Percentiles rank a stretch among this genome's conserved stretches.
These are phyloP conservation scores for Pulveroboletus sp. DNA, from an alignment of 768 basidiomycete genomes.

Conservation along the genomic window DNA sequence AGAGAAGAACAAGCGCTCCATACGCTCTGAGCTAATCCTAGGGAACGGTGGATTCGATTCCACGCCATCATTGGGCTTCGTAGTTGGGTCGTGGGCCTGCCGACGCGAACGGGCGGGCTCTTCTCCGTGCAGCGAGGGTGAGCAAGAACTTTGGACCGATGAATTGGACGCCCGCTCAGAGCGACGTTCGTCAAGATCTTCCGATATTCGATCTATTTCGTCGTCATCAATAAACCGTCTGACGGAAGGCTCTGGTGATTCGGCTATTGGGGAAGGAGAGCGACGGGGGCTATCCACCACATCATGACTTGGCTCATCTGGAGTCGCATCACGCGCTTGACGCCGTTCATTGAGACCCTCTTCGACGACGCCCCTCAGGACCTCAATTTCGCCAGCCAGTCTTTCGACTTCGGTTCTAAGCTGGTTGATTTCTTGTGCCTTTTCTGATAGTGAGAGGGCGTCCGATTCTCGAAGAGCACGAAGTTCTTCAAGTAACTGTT, in stretches of 20 bases:
- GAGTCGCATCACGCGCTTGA: slow-evolving; percentile 43
- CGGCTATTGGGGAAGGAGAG: background rate
- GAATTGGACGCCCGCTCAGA: slow-evolving; percentile 43
- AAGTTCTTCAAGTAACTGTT: slow-evolving; percentile 64
- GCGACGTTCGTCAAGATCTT: slow-evolving; percentile 65
- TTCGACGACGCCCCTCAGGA: slow-evolving; percentile 83
- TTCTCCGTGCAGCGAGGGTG: slow-evolving; percentile 2
- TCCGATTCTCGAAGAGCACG: slow-evolving; percentile 64
- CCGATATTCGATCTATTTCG: slow-evolving; percentile 61
- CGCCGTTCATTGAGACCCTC: slow-evolving; percentile 78
- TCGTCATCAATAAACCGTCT: slow-evolving; percentile 50
- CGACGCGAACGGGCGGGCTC: background rate
- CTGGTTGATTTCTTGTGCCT: slow-evolving; percentile 62
- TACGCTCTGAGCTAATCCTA: slow-evolving; percentile 71
- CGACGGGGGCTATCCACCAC: background rate
- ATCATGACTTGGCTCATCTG: slow-evolving; percentile 5
- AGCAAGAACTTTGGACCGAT: slow-evolving; percentile 18
- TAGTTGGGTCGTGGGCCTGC: slow-evolving; percentile 1
- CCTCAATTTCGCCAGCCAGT: slow-evolving; percentile 81
- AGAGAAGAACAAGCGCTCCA: slow-evolving; percentile 81
- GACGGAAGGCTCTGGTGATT: slow-evolving; percentile 8
- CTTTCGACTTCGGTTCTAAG: slow-evolving; percentile 77
- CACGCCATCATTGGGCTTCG: slow-evolving; percentile 28
- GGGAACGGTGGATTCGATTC: slow-evolving; percentile 60
- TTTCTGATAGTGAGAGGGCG: slow-evolving; percentile 51